Evolutionary conservation across 2,329 filamentous ascomycete species (phyloP), one percentile per base, ranked within the genome.

Genomic region (Epicoccum nigrum): DNA sequence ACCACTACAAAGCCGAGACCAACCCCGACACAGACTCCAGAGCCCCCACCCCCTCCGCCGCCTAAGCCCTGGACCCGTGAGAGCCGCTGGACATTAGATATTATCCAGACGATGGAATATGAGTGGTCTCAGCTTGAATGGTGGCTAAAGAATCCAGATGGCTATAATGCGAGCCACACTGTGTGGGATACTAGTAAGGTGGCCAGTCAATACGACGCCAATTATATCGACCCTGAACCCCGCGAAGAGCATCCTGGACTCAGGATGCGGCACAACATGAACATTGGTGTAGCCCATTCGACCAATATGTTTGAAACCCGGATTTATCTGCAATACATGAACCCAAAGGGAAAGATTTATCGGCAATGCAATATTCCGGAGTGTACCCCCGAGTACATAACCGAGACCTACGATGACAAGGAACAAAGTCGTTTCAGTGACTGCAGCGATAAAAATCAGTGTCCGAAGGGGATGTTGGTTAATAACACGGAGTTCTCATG

Each of bases 131-230:
- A 45, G 7, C 21, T 65, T 1, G 45, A 46, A 5, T 67, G 60
- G 62, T 30, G 13, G 8, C 44, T 66, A 1, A 46, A 38, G 8
- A 56, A 65, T 16, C 58, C 60, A 4, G 56, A 65, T 17, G 54
- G 52, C 6, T 35, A 52, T 30, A 7, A 32, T 2, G 42, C 43
- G 6, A 13, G 37, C 6, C 16, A 35, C 19, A 19, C 7, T 12
- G 21, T 11, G n/a, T 20, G 13, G 17, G 28, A 39, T 7, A 40
- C 35, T 4, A 39, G 21, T n/a, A 19, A 19, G n/a, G n/a, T n/a
- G n/a, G n/a, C n/a, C 2, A 6, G 12, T 2, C 12, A 23, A 13
- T 11, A 37, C 2, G 13, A 32, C 5, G 4, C 9, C 39, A n/a
- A n/a, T n/a, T n/a, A n/a, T 2, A 34, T 43, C 7, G 27, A 42